Evolutionary conservation across 2,329 filamentous ascomycete species (phyloP), one percentile per base, ranked within the genome.

Genomic region (Epichloe sp.): DNA sequence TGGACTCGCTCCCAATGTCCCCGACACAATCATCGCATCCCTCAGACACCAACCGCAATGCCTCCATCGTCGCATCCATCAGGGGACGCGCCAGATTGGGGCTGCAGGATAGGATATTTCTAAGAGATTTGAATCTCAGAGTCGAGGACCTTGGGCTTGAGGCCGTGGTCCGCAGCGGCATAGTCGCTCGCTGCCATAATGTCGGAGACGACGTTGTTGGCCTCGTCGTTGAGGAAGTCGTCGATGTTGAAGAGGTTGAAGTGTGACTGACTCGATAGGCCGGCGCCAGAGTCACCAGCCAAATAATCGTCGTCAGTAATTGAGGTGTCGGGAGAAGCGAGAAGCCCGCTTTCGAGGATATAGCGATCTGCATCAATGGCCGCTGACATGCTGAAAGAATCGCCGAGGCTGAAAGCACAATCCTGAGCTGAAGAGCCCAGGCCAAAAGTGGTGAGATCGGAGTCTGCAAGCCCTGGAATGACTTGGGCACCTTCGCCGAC

Each of bases 291-390:
- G 79, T 83, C 71, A 78, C 74, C 69, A 81, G 64, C 77, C 76
- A 82, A 52, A 83, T 79, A 72, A 83, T 82, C 72, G 76, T 79
- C 74, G 71, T 80, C 77, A 81, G 76, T 70, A 80, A 72, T 68
- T 74, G 75, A 71, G 70, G 77, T 73, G 73, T 80, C 71, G 84
- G 82, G 74, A 71, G 81, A 78, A 87, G 84, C 75, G 78, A 82
- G 75, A 79, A 87, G 76, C 76, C 78, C 78, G 75, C 79, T 79
- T 77, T 87, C 81, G 84, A 83, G 71, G 82, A 86, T 72, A 76
- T 79, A 79, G 81, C 78, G 71, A 88, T 87, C 79, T 81, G 80
- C 66, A 68, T 81, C 75, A 87, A 69, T 70, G 85, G 76, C 64
- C 77, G 75, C 72, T 80, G 80, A 78, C 76, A 79, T 53, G 74